Conservation (phyloP, 179 eudicot genomes). For the Spinacia oleracea region DNA sequence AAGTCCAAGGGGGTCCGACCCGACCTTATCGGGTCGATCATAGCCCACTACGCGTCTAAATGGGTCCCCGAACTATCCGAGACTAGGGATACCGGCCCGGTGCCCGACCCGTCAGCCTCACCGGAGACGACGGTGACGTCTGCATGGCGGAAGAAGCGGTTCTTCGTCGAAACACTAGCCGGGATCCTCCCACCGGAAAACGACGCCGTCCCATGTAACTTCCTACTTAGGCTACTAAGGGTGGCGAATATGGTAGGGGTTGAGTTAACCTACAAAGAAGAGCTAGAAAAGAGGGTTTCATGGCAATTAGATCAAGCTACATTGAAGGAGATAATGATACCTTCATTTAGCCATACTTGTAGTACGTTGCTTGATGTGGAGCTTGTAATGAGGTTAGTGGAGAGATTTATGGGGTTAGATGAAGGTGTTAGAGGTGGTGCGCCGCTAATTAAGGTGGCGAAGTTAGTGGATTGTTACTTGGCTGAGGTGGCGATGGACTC, state of each 20-base stretch:
- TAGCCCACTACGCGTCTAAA: constrained; percentile 73
- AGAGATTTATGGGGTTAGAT: constrained; percentile 50
- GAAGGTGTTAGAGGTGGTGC: constrained; percentile 47
- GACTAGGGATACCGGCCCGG: constrained; percentile 3
- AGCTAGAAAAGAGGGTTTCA: constrained; percentile 63
- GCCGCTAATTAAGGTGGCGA: constrained; percentile 69
- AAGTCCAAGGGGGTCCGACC: constrained; percentile 70
- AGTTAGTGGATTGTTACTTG: constrained; percentile 68
- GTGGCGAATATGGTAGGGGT: constrained; percentile 54
- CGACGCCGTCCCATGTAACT: constrained; percentile 70
- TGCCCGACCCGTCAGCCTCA: background rate
- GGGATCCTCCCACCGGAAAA: constrained; percentile 68
- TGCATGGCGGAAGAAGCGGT: constrained; percentile 59
- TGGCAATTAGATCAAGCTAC: constrained; percentile 75
- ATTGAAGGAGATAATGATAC: constrained; percentile 72
- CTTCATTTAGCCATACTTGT: constrained; percentile 70
- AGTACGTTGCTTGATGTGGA: constrained; percentile 72
- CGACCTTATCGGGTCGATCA: constrained; percentile 74
- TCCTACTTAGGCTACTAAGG: constrained; percentile 64
- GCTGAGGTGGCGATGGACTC: constrained; percentile 77
- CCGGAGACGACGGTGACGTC: constrained; percentile 49
- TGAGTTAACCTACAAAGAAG: constrained; percentile 38
- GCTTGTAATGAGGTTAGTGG: constrained; percentile 57
- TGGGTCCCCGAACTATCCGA: constrained; percentile 80
- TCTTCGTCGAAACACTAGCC: constrained; percentile 64